Conservation (phyloP, 495 filamentous ascomycete genomes). For the Chaetomium tenue region DNA sequence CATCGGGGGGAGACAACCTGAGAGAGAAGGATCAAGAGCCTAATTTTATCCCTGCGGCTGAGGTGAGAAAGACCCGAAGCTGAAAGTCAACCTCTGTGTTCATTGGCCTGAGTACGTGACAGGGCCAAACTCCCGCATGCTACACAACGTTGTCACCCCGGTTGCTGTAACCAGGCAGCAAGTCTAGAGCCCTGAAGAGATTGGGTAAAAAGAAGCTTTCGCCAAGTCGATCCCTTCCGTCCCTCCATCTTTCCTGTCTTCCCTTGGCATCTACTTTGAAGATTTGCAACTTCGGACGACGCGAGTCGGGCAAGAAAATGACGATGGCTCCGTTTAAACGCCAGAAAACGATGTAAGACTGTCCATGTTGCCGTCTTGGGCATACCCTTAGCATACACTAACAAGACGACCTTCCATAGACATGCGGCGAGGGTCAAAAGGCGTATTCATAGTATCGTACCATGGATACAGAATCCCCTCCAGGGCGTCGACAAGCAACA, state of each 20-base stretch:
- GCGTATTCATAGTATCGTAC: slow-evolving; percentile 26
- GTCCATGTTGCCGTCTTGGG: too few species aligned
- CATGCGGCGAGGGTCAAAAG: slow-evolving; percentile 18
- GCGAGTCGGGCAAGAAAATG: too few species aligned
- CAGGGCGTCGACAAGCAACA: slow-evolving; percentile 30
- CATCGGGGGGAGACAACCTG: too few species aligned
- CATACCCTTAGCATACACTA: too few species aligned
- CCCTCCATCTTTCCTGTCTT: neutral
- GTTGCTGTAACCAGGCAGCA: neutral
- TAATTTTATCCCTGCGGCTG: too few species aligned
- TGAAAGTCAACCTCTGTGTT: too few species aligned
- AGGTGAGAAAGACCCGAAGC: too few species aligned
- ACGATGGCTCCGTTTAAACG: neutral
- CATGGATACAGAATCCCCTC: slow-evolving; percentile 31
- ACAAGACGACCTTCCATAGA: neutral
- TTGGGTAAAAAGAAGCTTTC: slow-evolving; percentile 8
- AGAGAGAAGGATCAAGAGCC: too few species aligned
- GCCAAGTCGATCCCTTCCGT: neutral
- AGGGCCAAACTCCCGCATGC: too few species aligned
- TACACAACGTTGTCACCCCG: neutral
- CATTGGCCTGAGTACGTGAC: too few species aligned
- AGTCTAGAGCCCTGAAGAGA: neutral
- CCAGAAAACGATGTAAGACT: neutral
- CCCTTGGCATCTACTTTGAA: neutral
- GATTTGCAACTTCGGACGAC: neutral